Evolutionary conservation across 441 rosid species (phyloP), one percentile per base, ranked within the genome.

Genomic region (Codiaeum variegatum): DNA sequence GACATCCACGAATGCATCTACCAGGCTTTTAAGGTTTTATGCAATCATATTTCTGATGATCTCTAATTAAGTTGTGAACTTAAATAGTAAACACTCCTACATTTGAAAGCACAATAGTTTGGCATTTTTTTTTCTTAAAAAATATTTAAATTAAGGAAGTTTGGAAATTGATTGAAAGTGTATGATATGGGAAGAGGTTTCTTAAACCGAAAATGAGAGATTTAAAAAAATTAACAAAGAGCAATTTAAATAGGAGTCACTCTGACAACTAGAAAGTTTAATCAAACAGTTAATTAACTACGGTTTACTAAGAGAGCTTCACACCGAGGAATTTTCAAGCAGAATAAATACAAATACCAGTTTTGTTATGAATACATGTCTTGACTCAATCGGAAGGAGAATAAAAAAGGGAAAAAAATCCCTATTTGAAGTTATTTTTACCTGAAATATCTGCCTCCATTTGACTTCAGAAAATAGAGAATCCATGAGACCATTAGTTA

Each of bases 371-470:
- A 49, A 49, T 59, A 46, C 36, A 28, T 6, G 19, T 19, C 28
- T 8, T 24, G 24, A 55, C 60, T 10, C 60, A 55, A 52, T 55
- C 12, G n/a, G n/a, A 34, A 34, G 23, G 28, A 16, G 21, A 12
- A 18, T 6, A 67, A 66, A 40, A 52, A 29, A 67, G 19, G 21
- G 34, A 67, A 18, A 47, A 67, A 66, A 49, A 47, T 9, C 3
- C 10, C 7, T 6, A 23, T 34, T 56, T n/a, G 31, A 67, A 11
- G 23, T 31, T 52, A 52, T n/a, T 67, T 32, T 52, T 67, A 67
- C 71, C 58, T 67, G 73, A 66, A 74, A 72, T 11, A 68, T 62
- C 52, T 62, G 62, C 31, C 64, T 75, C 40, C 78, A 67, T 59
- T 62, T 75, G 61, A 71, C 71, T 38, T 60, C 75, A 70, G 29